phyloP scores from a whole-genome alignment of 2,329 filamentous ascomycete genomes.

The Mariannaea sp. region DNA sequence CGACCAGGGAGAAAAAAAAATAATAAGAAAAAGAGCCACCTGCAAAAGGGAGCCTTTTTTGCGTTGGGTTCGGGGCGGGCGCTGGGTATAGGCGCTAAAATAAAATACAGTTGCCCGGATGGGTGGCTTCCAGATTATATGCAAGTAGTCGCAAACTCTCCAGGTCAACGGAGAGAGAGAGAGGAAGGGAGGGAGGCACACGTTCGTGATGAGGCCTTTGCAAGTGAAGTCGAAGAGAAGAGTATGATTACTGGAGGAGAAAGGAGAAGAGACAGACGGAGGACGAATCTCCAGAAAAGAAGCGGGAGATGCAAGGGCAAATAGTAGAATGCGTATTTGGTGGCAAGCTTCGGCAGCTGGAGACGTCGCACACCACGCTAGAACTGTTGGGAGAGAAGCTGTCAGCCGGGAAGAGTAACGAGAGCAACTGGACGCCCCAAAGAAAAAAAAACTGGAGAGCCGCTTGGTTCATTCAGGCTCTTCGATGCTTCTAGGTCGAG shows the following conservation, averaged over 20 bases:
- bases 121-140: conserved; percentile 5
- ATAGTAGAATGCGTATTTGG: conserved; percentile 27
- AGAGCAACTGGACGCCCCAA: conserved; percentile 30
- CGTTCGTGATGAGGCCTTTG: background rate
- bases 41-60: conserved; percentile 19
- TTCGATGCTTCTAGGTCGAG: conserved; percentile 1
- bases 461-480: conserved; percentile 11
- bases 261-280: conserved; percentile 12
- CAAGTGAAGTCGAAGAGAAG: conserved; percentile 12
- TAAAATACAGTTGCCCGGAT: conserved; percentile 38
- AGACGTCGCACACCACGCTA: conserved; percentile 32
- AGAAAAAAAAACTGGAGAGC: conserved; percentile 25
- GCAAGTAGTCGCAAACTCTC: conserved; percentile 2
- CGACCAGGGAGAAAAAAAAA: too few species aligned
- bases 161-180: background rate
- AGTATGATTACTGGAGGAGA: conserved; percentile 1
- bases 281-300: conserved; percentile 16
- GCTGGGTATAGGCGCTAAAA: conserved; percentile 31
- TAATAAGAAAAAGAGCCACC: conserved; percentile 28
- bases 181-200: too few species aligned
- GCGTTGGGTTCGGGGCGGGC: conserved; percentile 13
- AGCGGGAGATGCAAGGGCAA: conserved; percentile 34
- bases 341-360: conserved; percentile 36
- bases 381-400: conserved; percentile 38
- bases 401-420: conserved; percentile 25